A percentile compares a stretch with the other conserved stretches of the same genome.
phyloP scores from a whole-genome alignment of 2,329 filamentous ascomycete genomes.

The Apiospora saccharicola region DNA sequence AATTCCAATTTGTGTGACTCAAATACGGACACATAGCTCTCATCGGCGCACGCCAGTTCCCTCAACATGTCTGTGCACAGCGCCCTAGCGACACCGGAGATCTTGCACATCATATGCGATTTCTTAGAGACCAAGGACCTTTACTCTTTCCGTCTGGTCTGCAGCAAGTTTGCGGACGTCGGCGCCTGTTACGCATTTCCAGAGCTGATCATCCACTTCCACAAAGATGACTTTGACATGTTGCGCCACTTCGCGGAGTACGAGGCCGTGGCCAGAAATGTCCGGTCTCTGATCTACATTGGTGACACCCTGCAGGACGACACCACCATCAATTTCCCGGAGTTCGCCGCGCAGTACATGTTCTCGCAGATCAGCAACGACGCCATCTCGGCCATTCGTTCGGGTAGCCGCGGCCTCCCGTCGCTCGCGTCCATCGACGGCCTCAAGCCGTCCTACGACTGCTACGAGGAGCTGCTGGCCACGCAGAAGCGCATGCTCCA shows the following conservation, averaged over 20 bases:
- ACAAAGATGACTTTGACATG: constrained; percentile 36
- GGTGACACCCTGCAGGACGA: constrained; percentile 30
- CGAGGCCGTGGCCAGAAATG: constrained; percentile 36
- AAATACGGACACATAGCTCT: neutral
- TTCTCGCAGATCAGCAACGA: constrained; percentile 1
- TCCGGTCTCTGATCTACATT: constrained; percentile 37
- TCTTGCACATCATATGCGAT: constrained; percentile 38
- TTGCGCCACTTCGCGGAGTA: constrained; percentile 36
- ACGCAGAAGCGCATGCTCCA: constrained; percentile 5
- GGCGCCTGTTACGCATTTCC: constrained; percentile 50
- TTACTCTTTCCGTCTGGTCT: constrained; percentile 37
- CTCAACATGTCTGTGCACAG: constrained; percentile 27
- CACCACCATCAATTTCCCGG: constrained; percentile 9
- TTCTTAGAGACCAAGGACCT: constrained; percentile 36
- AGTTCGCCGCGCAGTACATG: constrained; percentile 10
- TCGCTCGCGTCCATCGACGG: neutral
- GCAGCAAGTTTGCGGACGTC: constrained; percentile 35
- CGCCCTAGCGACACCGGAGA: constrained; percentile 32
- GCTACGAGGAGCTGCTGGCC: constrained; percentile 8
- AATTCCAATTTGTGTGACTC: neutral
- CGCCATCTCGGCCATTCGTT: neutral
- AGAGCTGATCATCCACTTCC: constrained; percentile 39
- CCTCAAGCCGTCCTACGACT: constrained; percentile 12
- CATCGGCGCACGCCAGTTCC: neutral
- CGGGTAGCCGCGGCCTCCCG: neutral